phyloP scores from a whole-genome alignment of 23 red algal genomes.

The Gracilaria gracilis region DNA sequence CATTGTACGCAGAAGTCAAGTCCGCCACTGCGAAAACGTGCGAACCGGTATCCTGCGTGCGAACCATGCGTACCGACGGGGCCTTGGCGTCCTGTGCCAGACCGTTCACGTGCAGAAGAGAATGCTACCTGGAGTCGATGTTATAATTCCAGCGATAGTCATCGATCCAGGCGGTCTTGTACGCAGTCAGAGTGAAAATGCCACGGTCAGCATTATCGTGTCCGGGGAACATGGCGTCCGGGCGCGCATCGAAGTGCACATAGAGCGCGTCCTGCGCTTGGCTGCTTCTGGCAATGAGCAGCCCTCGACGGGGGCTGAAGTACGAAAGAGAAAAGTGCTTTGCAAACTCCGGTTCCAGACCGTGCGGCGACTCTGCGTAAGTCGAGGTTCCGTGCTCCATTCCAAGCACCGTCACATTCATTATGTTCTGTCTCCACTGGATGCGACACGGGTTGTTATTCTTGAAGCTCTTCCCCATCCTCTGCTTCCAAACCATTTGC shows the following conservation, averaged over 20 bases:
- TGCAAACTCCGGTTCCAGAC: neutral
- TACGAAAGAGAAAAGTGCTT: constrained; percentile 25
- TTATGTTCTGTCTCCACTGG: constrained; percentile 41
- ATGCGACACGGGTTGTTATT: constrained; percentile 49
- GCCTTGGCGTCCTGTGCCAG: constrained; percentile 46
- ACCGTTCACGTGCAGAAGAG: constrained; percentile 48
- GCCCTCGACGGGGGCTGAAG: constrained; percentile 33
- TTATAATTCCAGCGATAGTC: constrained; percentile 29
- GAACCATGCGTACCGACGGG: constrained; percentile 25
- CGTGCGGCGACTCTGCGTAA: constrained; percentile 11
- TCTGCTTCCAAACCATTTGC: constrained; percentile 43
- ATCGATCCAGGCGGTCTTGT: constrained; percentile 40
- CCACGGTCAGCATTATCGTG: constrained; percentile 65
- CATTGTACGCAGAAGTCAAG: constrained; percentile 55
- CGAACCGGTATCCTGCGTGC: neutral
- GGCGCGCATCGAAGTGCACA: constrained; percentile 67
- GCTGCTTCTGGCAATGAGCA: constrained; percentile 37
- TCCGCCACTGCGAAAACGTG: constrained; percentile 43
- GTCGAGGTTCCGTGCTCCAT: constrained; percentile 39
- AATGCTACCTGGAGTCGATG: constrained; percentile 42
- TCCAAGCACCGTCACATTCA: constrained; percentile 39
- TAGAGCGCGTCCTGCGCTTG: constrained; percentile 42
- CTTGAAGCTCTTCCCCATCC: constrained; percentile 44
- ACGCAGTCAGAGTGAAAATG: constrained; percentile 45
- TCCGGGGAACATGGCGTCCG: constrained; percentile 49